Evolutionary conservation across 768 basidiomycete genomes (phyloP).

Genomic region (Krasilnikovozyma curviuscula): DNA sequence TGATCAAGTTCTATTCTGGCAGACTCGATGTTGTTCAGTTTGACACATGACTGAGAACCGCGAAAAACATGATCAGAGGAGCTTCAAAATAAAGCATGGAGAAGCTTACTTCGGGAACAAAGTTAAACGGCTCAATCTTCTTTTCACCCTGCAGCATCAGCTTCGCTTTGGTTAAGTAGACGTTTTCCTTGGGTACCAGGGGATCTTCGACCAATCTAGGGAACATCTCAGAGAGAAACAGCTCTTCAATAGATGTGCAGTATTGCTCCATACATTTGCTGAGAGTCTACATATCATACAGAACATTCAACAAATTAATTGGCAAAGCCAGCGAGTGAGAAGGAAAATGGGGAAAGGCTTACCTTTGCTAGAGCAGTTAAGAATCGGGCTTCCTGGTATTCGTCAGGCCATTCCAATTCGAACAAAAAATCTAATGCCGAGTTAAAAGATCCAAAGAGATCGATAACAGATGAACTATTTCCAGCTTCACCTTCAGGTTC

Average conservation of each 20-base stretch:
- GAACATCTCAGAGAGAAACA: slow-evolving; percentile 92
- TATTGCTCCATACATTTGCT: slow-evolving; percentile 85
- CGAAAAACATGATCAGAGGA: background rate
- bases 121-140: slow-evolving; percentile 87
- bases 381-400: slow-evolving; percentile 71
- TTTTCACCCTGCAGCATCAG: slow-evolving; percentile 46
- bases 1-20: slow-evolving; percentile 78
- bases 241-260: slow-evolving; percentile 61
- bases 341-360: slow-evolving; percentile 9
- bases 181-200: slow-evolving; percentile 8
- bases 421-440: slow-evolving; percentile 75
- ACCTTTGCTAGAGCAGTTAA: slow-evolving; percentile 78
- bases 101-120: slow-evolving; percentile 41
- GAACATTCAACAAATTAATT: background rate
- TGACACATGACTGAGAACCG: slow-evolving; percentile 57
- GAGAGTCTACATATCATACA: slow-evolving; percentile 42
- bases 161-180: slow-evolving; percentile 45
- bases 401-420: slow-evolving; percentile 80
- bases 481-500: slow-evolving; percentile 56
- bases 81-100: background rate
- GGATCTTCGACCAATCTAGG: slow-evolving; percentile 7
- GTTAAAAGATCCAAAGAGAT: slow-evolving; percentile 81
- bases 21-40: slow-evolving; percentile 90
- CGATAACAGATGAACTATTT: slow-evolving; percentile 91
- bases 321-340: background rate